Conservation (phyloP, 495 filamentous ascomycete genomes). For the Delitschia confertaspora region DNA sequence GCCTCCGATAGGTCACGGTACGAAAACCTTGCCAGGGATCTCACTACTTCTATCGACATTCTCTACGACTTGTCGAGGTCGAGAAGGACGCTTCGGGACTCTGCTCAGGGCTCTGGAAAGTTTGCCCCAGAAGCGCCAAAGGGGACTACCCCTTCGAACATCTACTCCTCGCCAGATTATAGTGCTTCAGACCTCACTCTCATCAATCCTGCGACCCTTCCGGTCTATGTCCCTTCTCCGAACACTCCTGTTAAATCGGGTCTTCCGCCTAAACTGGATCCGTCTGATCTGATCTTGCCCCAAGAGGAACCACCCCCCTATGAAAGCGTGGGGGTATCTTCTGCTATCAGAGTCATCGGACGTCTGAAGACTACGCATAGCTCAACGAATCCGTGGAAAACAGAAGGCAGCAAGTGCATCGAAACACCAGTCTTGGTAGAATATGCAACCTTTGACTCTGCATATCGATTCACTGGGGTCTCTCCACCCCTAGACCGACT, state of each 20-base stretch:
- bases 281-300: conserved; percentile 29
- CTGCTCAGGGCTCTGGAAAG: conserved; percentile 37
- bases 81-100: conserved; percentile 37
- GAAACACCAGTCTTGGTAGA: conserved; percentile 54
- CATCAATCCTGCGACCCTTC: conserved; percentile 22
- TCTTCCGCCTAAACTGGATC: conserved; percentile 31
- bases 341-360: conserved; percentile 30
- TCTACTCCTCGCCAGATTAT: conserved; percentile 25
- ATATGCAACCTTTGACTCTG: conserved; percentile 54
- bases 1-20: conserved; percentile 50
- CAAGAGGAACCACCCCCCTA: conserved; percentile 37
- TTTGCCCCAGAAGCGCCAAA: conserved; percentile 32
- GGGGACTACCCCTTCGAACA: conserved; percentile 9
- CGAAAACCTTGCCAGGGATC: conserved; percentile 62
- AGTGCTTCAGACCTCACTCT: conserved; percentile 27
- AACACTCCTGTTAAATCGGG: conserved; percentile 4
- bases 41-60: conserved; percentile 80
- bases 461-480: conserved; percentile 55
- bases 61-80: conserved; percentile 79
- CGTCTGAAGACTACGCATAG: conserved; percentile 28
- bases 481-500: conserved; percentile 55
- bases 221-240: neutral
- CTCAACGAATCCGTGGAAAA: conserved; percentile 36
- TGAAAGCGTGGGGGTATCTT: conserved; percentile 30
- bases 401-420: conserved; percentile 28